Base-by-base conservation (phyloP, 306 rosid genomes). In the Vachellia pachyceras region DNA sequence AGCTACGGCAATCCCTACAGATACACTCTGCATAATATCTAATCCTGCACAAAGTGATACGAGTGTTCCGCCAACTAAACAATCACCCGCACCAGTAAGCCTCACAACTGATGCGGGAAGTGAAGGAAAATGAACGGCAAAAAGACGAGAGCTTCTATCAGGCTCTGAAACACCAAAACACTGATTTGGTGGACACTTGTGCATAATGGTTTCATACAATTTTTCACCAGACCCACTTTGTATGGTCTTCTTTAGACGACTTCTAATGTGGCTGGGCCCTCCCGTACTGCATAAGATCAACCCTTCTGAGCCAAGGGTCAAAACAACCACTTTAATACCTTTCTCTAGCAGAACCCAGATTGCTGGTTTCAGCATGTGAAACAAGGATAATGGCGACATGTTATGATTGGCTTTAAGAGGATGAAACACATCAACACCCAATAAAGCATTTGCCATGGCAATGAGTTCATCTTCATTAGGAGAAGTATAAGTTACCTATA, bases 31-130 rank as follows among this genome's bases (percentile, higher is more conserved):
- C 87, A 93, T 86, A 46, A 93, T 79, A 89, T 93, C 88, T 74
- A 93, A 90, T 80, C 97, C 97, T 12, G 88, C 88, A 86, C 95
- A 95, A 58, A 90, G 54, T 29, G 99, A 93, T 22, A 92, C 40
- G 67, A 95, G 83, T 23, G 79, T 82, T 69, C 95, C 97, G 10
- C 99, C 99, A 67, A 93, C 97, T 82, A 95, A 88, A 88, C 99
- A 93, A 90, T 95, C 99, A 61, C 99, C 99, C 5, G 97, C 97
- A 25, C 97, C 97, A 0, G 93, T 90, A 66, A 91, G 90, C 89
- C 94, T 91, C 86, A 88, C 89, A 68, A 93, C 97, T 33, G 94
- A 85, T 35, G 97, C 95, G 33, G 93, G 89, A 77, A 91, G 85
- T 3, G 99, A 82, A 5, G 97, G 99, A 52, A 95, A 90, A 79